Percentiles rank a stretch among this genome's conserved stretches.
phyloP scores from a whole-genome alignment of 1,139 yeast species.

The Meyerozyma sp. region DNA sequence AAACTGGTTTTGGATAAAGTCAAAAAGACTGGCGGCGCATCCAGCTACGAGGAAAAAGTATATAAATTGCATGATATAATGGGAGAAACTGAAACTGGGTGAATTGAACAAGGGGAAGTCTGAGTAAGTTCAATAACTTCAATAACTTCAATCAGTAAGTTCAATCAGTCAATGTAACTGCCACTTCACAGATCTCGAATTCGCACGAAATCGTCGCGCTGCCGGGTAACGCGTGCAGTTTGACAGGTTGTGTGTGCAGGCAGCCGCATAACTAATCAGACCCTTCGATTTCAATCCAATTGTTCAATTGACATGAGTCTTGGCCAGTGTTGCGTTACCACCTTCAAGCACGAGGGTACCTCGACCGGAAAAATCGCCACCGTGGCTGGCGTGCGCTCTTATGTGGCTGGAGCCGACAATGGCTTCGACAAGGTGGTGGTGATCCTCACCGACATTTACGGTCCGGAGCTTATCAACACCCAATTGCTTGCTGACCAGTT shows the following conservation, averaged over 20 bases:
- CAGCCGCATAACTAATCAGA: background rate
- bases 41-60: conserved; percentile 1
- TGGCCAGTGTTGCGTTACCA: conserved; percentile 10
- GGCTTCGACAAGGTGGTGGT: conserved; percentile 35
- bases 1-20: conserved; percentile 31
- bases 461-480: conserved; percentile 52
- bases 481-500: conserved; percentile 66
- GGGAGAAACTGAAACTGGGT: too few species aligned
- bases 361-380: conserved; percentile 9
- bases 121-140: too few species aligned
- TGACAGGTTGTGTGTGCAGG: background rate
- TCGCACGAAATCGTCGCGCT: too few species aligned
- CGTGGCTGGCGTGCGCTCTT: conserved; percentile 12
- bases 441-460: conserved; percentile 65
- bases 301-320: background rate
- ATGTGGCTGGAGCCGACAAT: conserved; percentile 10
- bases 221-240: background rate
- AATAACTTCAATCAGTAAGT: too few species aligned
- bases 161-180: background rate
- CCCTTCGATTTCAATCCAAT: background rate
- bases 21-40: conserved; percentile 25
- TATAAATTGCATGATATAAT: background rate
- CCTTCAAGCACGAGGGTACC: conserved; percentile 12
- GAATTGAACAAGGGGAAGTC: too few species aligned
- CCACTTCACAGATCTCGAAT: background rate